Percentiles rank a stretch among this genome's conserved stretches.
phyloP scores from a whole-genome alignment of 2,329 filamentous ascomycete genomes.

The Fonsecaea pedrosoi region DNA sequence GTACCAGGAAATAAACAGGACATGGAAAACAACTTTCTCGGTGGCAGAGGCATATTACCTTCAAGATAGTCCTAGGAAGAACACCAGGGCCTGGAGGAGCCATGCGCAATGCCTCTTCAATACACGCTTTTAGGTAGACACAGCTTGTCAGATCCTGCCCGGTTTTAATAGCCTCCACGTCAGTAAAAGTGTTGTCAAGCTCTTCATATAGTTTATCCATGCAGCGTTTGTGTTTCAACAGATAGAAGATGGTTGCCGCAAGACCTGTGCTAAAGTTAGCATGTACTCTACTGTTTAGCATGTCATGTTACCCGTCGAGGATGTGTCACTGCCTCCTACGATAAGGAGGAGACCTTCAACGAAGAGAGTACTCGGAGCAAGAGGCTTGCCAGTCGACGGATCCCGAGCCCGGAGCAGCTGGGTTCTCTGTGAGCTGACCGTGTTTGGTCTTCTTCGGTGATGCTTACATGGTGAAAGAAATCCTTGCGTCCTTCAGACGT shows the following conservation, averaged over 20 bases:
- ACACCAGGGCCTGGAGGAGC: no score
- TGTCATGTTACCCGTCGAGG: not conserved
- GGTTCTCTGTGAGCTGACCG: not conserved
- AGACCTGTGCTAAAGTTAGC: not conserved
- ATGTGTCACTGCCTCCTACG: not conserved
- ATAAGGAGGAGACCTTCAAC: not conserved
- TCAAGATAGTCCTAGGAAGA: no score
- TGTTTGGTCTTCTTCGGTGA: no score
- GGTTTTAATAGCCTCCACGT: not conserved
- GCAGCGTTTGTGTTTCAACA: not conserved
- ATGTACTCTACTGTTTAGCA: no score
- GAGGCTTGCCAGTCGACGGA: not conserved
- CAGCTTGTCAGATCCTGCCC: not conserved
- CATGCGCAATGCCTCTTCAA: no score
- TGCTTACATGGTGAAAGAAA: conserved; percentile 4
- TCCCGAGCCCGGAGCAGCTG: not conserved
- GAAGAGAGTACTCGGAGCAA: not conserved
- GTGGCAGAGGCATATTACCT: no score
- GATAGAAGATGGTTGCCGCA: conserved; percentile 3
- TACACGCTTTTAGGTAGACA: no score
- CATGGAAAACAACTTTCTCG: no score
- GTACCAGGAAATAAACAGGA: no score
- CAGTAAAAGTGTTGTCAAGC: not conserved
- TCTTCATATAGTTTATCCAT: not conserved
- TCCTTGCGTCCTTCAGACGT: not conserved